Percentiles rank a stretch among this genome's conserved stretches.
phyloP scores from a whole-genome alignment of 2,329 filamentous ascomycete genomes.

The Tolypocladium capitatum region DNA sequence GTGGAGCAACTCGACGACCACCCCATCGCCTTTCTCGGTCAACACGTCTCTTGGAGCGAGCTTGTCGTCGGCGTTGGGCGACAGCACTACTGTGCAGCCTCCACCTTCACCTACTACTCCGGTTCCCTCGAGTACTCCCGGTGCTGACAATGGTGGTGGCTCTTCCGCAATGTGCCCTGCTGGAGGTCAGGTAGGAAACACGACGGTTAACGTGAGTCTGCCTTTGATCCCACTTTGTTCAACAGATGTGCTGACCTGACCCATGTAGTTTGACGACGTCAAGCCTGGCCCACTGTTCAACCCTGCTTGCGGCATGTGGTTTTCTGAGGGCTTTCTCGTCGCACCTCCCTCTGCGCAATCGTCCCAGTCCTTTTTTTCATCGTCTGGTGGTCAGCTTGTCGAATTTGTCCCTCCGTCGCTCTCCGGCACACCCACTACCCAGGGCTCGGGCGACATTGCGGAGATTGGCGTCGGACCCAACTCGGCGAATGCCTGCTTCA shows the following conservation, averaged over 20 bases:
- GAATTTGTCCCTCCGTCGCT: slow-evolving; percentile 26
- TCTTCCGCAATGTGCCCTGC: slow-evolving; percentile 13
- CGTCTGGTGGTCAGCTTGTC: slow-evolving; percentile 25
- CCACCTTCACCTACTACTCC: not conserved
- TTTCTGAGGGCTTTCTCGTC: slow-evolving; percentile 27
- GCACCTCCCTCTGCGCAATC: slow-evolving; percentile 20
- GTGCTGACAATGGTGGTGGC: slow-evolving; percentile 2
- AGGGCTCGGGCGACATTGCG: slow-evolving; percentile 19
- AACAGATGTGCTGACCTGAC: slow-evolving; percentile 6
- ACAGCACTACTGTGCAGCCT: not conserved
- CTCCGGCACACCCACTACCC: slow-evolving; percentile 9
- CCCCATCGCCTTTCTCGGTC: slow-evolving; percentile 5
- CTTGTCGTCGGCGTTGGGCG: slow-evolving; percentile 10
- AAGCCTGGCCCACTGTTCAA: slow-evolving; percentile 25
- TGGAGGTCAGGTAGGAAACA: slow-evolving; percentile 22
- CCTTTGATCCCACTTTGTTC: no score
- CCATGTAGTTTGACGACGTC: slow-evolving; percentile 21
- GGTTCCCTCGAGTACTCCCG: not conserved
- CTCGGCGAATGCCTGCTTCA: slow-evolving; percentile 21
- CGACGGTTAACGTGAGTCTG: slow-evolving; percentile 22
- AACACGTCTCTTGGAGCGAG: slow-evolving; percentile 11
- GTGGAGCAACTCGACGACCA: slow-evolving; percentile 19
- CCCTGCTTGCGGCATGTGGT: slow-evolving; percentile 25
- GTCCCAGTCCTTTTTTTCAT: slow-evolving; percentile 20
- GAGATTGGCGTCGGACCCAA: slow-evolving; percentile 27